Evolutionary conservation across 2,329 filamentous ascomycete genomes (phyloP), one percentile per base, ranked within the genome.

Genomic region (Colletotrichum filicis): DNA sequence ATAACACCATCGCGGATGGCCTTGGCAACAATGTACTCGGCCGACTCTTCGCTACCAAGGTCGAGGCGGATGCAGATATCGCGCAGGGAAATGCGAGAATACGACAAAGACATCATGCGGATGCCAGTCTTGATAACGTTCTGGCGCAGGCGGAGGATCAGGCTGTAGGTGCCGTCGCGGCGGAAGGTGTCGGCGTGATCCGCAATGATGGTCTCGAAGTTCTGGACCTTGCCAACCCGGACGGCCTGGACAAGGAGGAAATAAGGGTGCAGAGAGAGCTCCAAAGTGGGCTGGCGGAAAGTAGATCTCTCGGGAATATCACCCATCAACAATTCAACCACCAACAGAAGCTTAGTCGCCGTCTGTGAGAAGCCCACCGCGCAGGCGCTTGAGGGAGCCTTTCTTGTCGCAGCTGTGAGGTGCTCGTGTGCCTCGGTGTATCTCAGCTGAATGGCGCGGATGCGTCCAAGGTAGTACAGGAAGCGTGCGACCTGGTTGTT

Each of bases 121-220:
- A 99, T 98, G 76, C 97, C 97, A 4, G 97, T 99, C 88, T 98
- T 98, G 91, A 99, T 98, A 80, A 99, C 97, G 81, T 99, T 99
- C 85, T 99, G 97, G 78, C 97, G 92, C 74, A 99, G 89, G 75
- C 97, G 95, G 75, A 98, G 90, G 78, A 98, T 97, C 71, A 99
- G 89, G 12, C 95, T 97, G 87, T 98, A 98, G 24, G 96, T 98
- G 70, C 94, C 94, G 81, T 99, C 97, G 76, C 93, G 93, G 79
- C 95, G 93, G 92, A 98, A 99, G 12, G 92, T 92, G 57, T 94
- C 91, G 71, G 92, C 92, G 81, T 98, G 92, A 62, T 92, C 90
- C 78, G 93, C 92, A 74, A 98, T 95, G 57, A 93, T 92, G 76
- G 92, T 94, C 83, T 98, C 90, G 82, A 99, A 99, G 74, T 95